Evolutionary conservation across 2,329 filamentous ascomycete genomes (phyloP).

Genomic region (Exserohilum turcica): DNA sequence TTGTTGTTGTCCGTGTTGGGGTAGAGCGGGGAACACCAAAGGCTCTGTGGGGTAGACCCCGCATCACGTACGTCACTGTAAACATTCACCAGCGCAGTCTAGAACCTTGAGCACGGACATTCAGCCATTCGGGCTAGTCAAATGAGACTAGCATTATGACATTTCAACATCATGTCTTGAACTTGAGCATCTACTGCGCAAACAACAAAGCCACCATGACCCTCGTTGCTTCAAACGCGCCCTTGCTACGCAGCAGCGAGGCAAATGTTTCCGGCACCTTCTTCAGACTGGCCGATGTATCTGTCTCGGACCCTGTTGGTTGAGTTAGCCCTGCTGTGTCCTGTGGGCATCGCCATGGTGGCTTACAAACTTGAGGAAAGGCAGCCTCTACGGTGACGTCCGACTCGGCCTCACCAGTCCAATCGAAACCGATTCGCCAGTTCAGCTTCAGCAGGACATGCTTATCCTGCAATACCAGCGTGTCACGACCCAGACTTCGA

Average conservation of each 20-base stretch:
- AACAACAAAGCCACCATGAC: slow-evolving; percentile 65
- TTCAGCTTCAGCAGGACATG: slow-evolving; percentile 58
- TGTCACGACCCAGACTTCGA: slow-evolving; percentile 47
- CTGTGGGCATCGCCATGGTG: not conserved
- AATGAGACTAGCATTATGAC: too few species aligned
- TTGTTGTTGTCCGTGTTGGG: too few species aligned
- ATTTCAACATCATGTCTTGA: not conserved
- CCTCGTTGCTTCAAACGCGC: slow-evolving; percentile 62
- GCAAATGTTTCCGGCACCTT: slow-evolving; percentile 66
- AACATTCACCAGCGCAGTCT: too few species aligned
- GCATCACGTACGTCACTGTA: too few species aligned
- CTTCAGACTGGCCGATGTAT: slow-evolving; percentile 61
- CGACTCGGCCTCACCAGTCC: slow-evolving; percentile 72
- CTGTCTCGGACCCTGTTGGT: slow-evolving; percentile 59
- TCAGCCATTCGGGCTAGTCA: too few species aligned
- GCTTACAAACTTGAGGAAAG: slow-evolving; percentile 67
- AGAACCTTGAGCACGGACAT: too few species aligned
- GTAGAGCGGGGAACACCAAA: too few species aligned
- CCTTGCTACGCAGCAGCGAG: slow-evolving; percentile 61
- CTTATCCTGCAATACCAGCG: slow-evolving; percentile 40
- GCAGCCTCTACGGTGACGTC: slow-evolving; percentile 60
- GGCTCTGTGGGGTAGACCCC: too few species aligned
- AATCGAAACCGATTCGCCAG: slow-evolving; percentile 71
- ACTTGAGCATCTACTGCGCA: slow-evolving; percentile 14
- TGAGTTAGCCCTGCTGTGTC: not conserved